These are phyloP conservation scores for Blumeria graminis DNA, from an alignment of 2,329 filamentous ascomycete species.

Conservation along the genomic window DNA sequence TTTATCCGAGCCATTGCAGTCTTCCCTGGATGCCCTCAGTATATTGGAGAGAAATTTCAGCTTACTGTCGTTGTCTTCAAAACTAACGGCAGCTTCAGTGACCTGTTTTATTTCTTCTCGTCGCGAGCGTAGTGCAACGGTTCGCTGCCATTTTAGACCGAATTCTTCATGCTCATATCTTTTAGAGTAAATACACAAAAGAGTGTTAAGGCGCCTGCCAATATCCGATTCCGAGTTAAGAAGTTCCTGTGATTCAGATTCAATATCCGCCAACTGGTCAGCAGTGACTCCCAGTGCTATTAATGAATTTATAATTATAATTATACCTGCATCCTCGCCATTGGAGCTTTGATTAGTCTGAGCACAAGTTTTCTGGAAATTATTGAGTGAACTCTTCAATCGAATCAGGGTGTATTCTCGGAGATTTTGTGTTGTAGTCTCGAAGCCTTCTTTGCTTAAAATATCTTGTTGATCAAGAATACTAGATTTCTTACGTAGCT, in stretches of 20 bases:
- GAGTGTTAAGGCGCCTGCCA: conserved; percentile 6
- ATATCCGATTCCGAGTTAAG: conserved; percentile 4
- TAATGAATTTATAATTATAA: conserved; percentile 10
- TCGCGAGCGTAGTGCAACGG: conserved; percentile 7
- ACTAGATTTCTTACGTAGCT: conserved; percentile 5
- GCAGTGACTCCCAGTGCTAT: conserved; percentile 5
- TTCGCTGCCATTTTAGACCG: conserved; percentile 1
- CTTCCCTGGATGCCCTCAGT: conserved; percentile 4
- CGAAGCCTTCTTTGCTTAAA: conserved; percentile 7
- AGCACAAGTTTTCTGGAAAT: neutral
- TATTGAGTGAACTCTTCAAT: conserved; percentile 6
- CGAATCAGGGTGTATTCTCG: conserved; percentile 7
- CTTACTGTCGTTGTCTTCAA: conserved; percentile 8
- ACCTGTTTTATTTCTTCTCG: conserved; percentile 8
- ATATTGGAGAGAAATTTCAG: conserved; percentile 8
- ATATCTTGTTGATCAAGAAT: conserved; percentile 8
- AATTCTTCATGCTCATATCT: conserved; percentile 1
- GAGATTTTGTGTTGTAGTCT: conserved; percentile 5
- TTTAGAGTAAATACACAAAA: conserved; percentile 6
- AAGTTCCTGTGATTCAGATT: conserved; percentile 5
- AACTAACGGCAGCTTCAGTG: conserved; percentile 3
- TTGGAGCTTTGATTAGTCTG: neutral
- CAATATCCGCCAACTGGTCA: conserved; percentile 5
- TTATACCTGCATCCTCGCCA: conserved; percentile 5
- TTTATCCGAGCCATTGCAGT: conserved; percentile 8